Evolutionary conservation across 1,284 basidiomycete genomes (phyloP).

Genomic region (Somion occarium): DNA sequence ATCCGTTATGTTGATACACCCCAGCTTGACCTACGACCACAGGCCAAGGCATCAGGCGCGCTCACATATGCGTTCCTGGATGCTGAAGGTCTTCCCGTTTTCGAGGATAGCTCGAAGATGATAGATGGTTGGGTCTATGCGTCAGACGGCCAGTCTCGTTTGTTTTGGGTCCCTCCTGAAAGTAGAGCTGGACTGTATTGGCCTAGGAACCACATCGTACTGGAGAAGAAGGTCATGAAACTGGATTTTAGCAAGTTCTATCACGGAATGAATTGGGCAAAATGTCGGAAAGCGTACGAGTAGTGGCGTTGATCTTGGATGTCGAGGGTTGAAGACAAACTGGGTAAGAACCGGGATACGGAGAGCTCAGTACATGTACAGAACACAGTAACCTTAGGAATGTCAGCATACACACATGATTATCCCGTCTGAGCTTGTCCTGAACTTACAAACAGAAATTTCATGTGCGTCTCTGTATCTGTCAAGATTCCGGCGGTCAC

Average conservation of each 20-base stretch:
- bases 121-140: neutral
- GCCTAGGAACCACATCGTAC: neutral
- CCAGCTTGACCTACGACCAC: neutral
- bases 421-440: too few relatives aligned
- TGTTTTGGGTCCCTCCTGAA: neutral
- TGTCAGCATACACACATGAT: too few relatives aligned
- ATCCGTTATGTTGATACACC: neutral
- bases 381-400: too few relatives aligned
- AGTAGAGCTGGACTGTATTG: neutral
- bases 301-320: too few relatives aligned
- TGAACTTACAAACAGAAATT: too few relatives aligned
- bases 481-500: too few relatives aligned
- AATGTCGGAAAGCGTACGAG: too few relatives aligned
- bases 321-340: too few relatives aligned
- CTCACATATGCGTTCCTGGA: neutral
- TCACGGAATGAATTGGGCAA: neutral
- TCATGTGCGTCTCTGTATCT: too few relatives aligned
- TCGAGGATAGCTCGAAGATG: neutral
- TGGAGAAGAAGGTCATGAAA: neutral
- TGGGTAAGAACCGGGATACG: too few relatives aligned
- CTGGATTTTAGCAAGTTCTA: neutral
- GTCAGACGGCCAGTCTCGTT: neutral
- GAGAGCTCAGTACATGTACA: too few relatives aligned
- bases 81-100: neutral
- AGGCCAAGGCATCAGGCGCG: neutral